Evolutionary conservation across 176 grass and related monocot genomes (phyloP), one percentile per base, ranked within the genome.

Genomic region (Juncus inflexus): DNA sequence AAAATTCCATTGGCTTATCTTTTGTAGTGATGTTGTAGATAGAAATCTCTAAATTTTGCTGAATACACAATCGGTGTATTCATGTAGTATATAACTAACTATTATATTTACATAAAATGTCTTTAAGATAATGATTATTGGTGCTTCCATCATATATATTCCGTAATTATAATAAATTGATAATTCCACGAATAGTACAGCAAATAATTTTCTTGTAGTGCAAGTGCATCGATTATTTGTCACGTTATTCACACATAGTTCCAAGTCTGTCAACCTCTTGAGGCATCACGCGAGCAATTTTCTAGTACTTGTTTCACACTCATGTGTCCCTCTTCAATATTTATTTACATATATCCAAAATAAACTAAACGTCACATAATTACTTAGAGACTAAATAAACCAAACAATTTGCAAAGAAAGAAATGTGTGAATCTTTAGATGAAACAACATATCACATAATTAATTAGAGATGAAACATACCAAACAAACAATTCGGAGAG

Each of bases 281-380:
- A 61, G 37, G 71, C 73, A 64, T 86, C 83, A 86, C 87, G 73
- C 16, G 80, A 80, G 73, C 67, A 80, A 6, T 58, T 58, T 70
- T 61, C 72, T 12, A 69, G 63, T 83, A 39, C 67, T 64, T 54
- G 43, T 6, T 56, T 38, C 37, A 69, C n/a, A 55, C 40, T 68
- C 4, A 52, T 56, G 50, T 69, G 19, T 28, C 19, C 19, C 66
- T 69, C 51, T 40, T 69, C 2, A 39, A 14, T 61, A 51, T 6
- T 12, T 10, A 7, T 7, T 56, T 55, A 56, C 66, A 69, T 28
- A 28, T 28, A 47, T 47, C 43, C 43, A 47, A 47, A 47, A 28
- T 28, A 5, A 47, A 5, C 43, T 47, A 47, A 47, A 47, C 43
- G 2, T 47, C 43, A 47, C 43, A 47, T 28, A 28, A 28, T 28